Evolutionary conservation across 164 flowering plant species (phyloP).

Genomic region (Umbilicus rupestris): DNA sequence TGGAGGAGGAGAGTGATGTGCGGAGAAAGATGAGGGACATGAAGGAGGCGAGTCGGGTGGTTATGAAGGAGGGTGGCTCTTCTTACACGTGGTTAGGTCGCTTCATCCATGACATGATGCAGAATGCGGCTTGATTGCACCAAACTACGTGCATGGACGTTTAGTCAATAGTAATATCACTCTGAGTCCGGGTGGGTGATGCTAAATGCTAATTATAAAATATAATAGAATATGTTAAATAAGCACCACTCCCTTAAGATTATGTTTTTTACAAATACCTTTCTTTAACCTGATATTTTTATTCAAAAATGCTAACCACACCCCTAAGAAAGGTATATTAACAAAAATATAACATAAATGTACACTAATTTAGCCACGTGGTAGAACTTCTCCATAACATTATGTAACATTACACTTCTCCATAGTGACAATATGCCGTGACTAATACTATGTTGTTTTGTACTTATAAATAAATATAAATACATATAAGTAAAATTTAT

Average conservation of each 20-base stretch:
- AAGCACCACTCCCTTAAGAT: not conserved
- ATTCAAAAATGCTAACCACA: too few relatives aligned
- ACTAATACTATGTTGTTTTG: too few relatives aligned
- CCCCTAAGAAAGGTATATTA: too few relatives aligned
- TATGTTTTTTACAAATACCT: too few relatives aligned
- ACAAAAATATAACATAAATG: too few relatives aligned
- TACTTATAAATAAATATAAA: too few relatives aligned
- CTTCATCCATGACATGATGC: slow-evolving; percentile 7
- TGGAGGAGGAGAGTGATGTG: slow-evolving; percentile 22
- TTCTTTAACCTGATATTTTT: too few relatives aligned
- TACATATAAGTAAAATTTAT: too few relatives aligned
- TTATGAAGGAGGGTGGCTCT: slow-evolving; percentile 30
- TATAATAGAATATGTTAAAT: not conserved
- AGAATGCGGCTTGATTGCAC: not conserved
- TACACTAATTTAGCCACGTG: too few relatives aligned
- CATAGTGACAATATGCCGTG: too few relatives aligned
- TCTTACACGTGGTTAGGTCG: slow-evolving; percentile 9
- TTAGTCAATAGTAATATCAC: not conserved
- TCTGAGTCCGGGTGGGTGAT: not conserved
- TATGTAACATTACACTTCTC: too few relatives aligned
- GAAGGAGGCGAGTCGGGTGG: slow-evolving; percentile 17
- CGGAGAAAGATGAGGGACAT: slow-evolving; percentile 26
- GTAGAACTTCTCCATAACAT: too few relatives aligned
- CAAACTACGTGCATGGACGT: not conserved
- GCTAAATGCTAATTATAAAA: not conserved